These are phyloP conservation scores for Suhomyces yuchorum DNA, from an alignment of 1,139 yeast genomes.

Conservation along the genomic window DNA sequence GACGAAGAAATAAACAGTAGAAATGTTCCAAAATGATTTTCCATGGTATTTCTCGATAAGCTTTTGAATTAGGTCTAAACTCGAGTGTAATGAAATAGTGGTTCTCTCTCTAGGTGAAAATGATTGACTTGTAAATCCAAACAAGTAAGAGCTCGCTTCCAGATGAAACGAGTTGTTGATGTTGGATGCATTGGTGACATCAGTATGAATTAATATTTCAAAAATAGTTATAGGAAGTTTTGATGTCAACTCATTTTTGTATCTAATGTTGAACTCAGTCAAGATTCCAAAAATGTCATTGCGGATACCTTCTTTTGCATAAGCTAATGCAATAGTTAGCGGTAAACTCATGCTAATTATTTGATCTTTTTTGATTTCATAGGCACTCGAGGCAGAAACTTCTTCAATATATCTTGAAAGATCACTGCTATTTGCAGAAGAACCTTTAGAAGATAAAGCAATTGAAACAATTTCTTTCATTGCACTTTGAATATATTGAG, in stretches of 20 bases:
- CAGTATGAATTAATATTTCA: conserved; percentile 41
- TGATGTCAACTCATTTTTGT: conserved; percentile 24
- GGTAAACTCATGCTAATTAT: conserved; percentile 40
- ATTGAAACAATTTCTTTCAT: conserved; percentile 40
- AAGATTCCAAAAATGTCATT: conserved; percentile 33
- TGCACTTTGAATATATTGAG: conserved; percentile 31
- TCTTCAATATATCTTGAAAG: neutral
- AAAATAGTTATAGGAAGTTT: conserved; percentile 33
- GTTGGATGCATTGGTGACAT: conserved; percentile 34
- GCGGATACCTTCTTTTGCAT: conserved; percentile 43
- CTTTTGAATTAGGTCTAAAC: conserved; percentile 24
- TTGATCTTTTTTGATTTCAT: conserved; percentile 9
- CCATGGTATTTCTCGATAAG: conserved; percentile 23
- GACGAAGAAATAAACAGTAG: conserved; percentile 39
- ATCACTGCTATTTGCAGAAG: conserved; percentile 9
- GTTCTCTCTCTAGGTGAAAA: conserved; percentile 1
- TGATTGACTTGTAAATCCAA: neutral
- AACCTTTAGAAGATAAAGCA: conserved; percentile 26
- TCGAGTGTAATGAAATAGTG: conserved; percentile 30
- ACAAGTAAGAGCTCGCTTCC: conserved; percentile 1
- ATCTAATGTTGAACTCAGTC: conserved; percentile 15
- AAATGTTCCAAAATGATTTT: conserved; percentile 39
- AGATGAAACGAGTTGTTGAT: conserved; percentile 18
- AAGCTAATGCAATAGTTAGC: conserved; percentile 46
- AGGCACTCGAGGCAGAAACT: neutral